Evolutionary conservation across 108 stramenopile species (phyloP).

Genomic region (Pseudonitzschia multistriata): DNA sequence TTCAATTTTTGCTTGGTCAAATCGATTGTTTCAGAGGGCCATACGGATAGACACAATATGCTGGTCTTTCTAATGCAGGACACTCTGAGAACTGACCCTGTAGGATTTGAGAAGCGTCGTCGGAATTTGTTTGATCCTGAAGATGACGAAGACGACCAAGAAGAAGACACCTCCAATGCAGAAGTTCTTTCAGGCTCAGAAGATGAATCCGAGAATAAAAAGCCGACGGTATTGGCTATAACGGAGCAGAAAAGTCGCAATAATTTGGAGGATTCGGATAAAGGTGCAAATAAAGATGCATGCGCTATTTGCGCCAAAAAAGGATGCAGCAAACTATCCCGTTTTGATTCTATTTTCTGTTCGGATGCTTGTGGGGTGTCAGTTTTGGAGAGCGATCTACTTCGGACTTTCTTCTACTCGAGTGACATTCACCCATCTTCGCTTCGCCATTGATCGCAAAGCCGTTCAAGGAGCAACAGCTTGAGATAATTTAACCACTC

Average conservation of each 20-base stretch:
- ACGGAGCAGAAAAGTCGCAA: neutral
- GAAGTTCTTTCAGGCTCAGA: neutral
- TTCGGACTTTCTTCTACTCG: constrained; percentile 62
- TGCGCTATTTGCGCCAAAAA: constrained; percentile 38
- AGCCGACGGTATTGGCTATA: neutral
- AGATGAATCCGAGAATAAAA: constrained; percentile 1
- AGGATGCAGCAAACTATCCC: constrained; percentile 50
- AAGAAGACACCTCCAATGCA: neutral
- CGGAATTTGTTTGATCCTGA: constrained; percentile 83
- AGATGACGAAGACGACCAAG: constrained; percentile 44
- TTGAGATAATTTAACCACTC: neutral
- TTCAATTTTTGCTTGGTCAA: neutral
- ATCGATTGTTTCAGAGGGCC: constrained; percentile 46
- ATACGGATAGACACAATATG: constrained; percentile 86
- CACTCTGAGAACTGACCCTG: constrained; percentile 53
- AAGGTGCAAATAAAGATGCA: neutral
- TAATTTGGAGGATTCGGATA: neutral
- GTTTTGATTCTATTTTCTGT: constrained; percentile 86
- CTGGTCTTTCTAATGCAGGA: constrained; percentile 78
- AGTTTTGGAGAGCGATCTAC: constrained; percentile 63
- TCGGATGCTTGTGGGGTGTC: constrained; percentile 80
- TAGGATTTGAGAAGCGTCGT: constrained; percentile 62
- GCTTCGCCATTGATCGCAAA: constrained; percentile 35
- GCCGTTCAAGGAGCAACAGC: neutral
- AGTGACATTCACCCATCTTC: constrained; percentile 67